phyloP scores from a whole-genome alignment of 768 basidiomycete genomes.

The Suillus subluteus region DNA sequence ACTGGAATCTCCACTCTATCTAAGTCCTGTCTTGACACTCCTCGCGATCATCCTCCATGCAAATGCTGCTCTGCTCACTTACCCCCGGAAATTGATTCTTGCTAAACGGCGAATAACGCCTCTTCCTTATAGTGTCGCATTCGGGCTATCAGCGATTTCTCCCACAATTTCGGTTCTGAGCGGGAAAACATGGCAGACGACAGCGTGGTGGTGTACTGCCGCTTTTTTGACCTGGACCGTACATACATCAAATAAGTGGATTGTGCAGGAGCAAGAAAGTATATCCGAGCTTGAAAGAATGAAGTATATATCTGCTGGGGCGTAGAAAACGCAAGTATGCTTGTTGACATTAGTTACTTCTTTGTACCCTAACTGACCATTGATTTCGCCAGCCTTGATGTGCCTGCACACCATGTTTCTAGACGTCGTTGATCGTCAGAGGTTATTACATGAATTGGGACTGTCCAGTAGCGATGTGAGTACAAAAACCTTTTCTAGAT shows the following conservation, averaged over 20 bases:
- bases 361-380: not conserved
- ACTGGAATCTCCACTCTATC: constrained; percentile 41
- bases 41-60: constrained; percentile 54
- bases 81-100: constrained; percentile 37
- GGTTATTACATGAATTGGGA: not conserved
- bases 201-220: constrained; percentile 56
- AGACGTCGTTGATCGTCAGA: not conserved
- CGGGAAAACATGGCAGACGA: constrained; percentile 54
- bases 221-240: constrained; percentile 46
- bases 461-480: not conserved
- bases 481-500: not conserved
- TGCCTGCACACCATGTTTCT: not conserved
- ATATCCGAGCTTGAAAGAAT: constrained; percentile 55
- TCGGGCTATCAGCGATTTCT: constrained; percentile 48
- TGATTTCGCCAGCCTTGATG: not conserved
- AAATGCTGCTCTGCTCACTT: constrained; percentile 49
- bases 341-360: not conserved
- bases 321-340: constrained; percentile 30
- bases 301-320: constrained; percentile 58
- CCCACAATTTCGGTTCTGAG: constrained; percentile 54
- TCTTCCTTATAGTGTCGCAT: constrained; percentile 34
- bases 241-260: constrained; percentile 48
- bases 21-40: constrained; percentile 48
- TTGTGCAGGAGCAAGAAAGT: constrained; percentile 47
- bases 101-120: constrained; percentile 32